Percentiles rank a stretch among this genome's conserved stretches.
phyloP scores from a whole-genome alignment of 495 filamentous ascomycete species.

The Trichoderma gamsii region DNA sequence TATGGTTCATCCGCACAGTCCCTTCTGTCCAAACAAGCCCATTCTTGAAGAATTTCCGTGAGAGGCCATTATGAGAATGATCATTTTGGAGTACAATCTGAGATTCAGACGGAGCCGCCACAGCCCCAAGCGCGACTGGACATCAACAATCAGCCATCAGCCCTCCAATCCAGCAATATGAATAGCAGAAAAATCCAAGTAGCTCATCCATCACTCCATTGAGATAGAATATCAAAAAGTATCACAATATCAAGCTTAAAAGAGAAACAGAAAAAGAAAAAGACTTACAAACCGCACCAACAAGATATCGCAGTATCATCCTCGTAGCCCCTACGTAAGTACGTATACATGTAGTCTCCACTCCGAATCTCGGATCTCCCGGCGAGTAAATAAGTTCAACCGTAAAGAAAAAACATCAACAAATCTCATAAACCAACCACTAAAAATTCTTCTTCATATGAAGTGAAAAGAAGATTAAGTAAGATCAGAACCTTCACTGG shows the following conservation, averaged over 20 bases:
- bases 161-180: neutral
- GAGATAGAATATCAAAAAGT: neutral
- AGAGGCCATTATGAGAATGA: neutral
- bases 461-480: neutral
- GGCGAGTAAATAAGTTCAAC: neutral
- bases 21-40: conserved; percentile 19
- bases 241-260: neutral
- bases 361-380: neutral
- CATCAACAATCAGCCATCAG: neutral
- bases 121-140: neutral
- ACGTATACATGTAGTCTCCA: neutral
- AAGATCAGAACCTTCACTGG: neutral
- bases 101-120: neutral
- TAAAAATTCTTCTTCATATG: neutral
- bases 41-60: conserved; percentile 13
- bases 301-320: neutral
- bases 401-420: neutral
- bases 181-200: no score
- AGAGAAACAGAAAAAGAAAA: neutral
- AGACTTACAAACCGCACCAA: neutral
- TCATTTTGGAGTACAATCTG: neutral
- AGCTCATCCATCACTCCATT: neutral
- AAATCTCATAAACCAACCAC: neutral
- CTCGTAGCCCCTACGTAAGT: neutral
- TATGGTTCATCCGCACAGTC: conserved; percentile 22